Evolutionary conservation across 140 eudicot genomes (phyloP), one percentile per base, ranked within the genome.

Genomic region (Artemisia princeps): DNA sequence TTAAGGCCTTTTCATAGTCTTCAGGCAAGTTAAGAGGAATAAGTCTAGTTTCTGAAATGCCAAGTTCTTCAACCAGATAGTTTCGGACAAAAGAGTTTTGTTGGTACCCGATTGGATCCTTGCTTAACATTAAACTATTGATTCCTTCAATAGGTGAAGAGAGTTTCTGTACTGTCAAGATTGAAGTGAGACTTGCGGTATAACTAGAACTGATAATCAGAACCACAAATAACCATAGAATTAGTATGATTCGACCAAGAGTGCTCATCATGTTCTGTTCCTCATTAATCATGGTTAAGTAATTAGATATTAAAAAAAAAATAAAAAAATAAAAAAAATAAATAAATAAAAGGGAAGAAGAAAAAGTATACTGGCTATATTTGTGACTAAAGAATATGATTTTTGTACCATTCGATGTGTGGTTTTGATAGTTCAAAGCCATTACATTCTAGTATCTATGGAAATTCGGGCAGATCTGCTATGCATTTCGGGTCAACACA

Each of bases 101-200:
- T 64, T 82, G 94, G 70, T 82, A 90, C 15, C 97, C 97, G 40
- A 90, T 82, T 15, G 87, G 95, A 37, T 80, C 87, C 15, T 80
- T 72, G 50, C 55, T 77, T 45, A 65, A 42, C 37, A 59, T 20
- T 79, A 90, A 77, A 63, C 84, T 82, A 57, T 77, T 76, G 16
- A 90, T 86, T 24, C 95, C 95, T 68, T 86, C 82, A 59, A 86
- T 79, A 3, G 88, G 84, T 0, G 97, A 87, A 44, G 79, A 82
- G 59, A 90, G 94, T 64, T 87, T 84, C 60, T 90, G 86, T 19
- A 87, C 94, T 1, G 97, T 90, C 19, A 86, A 84, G 26, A 90
- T 82, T 50, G 97, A 87, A 7, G 95, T 90, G 24, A 90, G 82
- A 64, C 95, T 90, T 6, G 95, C 95, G 1, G 94, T 90, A 70